Evolutionary conservation across 2,329 filamentous ascomycete species (phyloP).

Genomic region (Ophiocordyceps sinensis): DNA sequence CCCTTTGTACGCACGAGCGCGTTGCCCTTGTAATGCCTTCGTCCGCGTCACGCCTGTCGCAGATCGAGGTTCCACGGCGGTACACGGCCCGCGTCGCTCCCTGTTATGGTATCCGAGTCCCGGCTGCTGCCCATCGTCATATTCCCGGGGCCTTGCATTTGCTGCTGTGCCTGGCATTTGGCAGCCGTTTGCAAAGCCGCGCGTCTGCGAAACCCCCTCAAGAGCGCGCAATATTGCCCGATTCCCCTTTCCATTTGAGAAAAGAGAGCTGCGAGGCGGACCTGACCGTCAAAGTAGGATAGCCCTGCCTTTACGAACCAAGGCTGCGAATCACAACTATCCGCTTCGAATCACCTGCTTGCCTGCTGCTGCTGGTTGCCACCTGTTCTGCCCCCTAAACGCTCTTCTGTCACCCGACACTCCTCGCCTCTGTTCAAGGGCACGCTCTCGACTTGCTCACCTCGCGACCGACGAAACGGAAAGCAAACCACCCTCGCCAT

Average conservation of each 20-base stretch:
- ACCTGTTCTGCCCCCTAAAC: too few relatives aligned
- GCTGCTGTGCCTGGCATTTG: neutral
- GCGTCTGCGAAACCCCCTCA: neutral
- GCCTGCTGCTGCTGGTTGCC: too few relatives aligned
- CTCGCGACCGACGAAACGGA: too few relatives aligned
- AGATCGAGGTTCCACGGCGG: slow-evolving; percentile 8
- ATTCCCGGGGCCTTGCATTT: neutral
- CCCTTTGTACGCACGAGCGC: neutral
- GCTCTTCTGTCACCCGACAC: too few relatives aligned
- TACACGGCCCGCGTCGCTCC: slow-evolving; percentile 1
- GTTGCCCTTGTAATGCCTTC: neutral
- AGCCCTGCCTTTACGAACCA: neutral
- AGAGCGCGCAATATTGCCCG: neutral
- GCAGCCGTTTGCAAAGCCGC: neutral
- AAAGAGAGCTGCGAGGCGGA: neutral
- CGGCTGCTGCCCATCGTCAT: neutral
- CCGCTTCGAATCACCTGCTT: neutral
- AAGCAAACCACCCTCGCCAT: too few relatives aligned
- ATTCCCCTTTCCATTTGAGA: neutral
- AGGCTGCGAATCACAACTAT: neutral
- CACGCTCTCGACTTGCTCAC: too few relatives aligned
- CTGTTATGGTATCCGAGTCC: neutral
- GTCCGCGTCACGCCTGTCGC: slow-evolving; percentile 6
- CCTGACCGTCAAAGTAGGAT: neutral
- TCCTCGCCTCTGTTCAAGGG: too few relatives aligned